phyloP scores from a whole-genome alignment of 768 basidiomycete species.

The Leucosporidium yakuticum region DNA sequence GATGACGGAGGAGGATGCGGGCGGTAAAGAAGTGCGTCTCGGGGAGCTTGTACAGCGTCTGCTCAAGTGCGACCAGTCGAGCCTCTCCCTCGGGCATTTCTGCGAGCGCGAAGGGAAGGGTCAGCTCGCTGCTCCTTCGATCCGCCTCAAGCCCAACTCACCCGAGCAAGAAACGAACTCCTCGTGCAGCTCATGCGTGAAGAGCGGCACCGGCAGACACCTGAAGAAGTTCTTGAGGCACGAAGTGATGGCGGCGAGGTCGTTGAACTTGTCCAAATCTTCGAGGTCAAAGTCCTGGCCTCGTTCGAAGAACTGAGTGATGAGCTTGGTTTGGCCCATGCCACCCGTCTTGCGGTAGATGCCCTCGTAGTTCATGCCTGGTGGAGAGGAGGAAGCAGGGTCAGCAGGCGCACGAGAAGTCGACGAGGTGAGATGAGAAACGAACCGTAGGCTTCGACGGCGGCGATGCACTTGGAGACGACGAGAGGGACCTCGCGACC shows the following conservation, averaged over 20 bases:
- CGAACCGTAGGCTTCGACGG: slow-evolving; percentile 80
- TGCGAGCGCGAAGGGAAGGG: slow-evolving; percentile 2
- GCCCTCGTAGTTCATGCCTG: slow-evolving; percentile 91
- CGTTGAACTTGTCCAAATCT: slow-evolving; percentile 86
- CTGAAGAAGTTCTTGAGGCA: slow-evolving; percentile 93
- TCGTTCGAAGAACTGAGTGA: slow-evolving; percentile 89
- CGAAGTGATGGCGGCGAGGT: slow-evolving; percentile 92
- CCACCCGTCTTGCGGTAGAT: slow-evolving; percentile 98
- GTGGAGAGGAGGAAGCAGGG: slow-evolving; percentile 5
- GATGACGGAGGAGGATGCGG: slow-evolving; percentile 72
- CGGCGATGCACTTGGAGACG: slow-evolving; percentile 91
- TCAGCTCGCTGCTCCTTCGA: not conserved
- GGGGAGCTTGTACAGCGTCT: slow-evolving; percentile 71
- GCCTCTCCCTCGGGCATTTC: slow-evolving; percentile 30
- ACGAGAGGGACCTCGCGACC: slow-evolving; percentile 62
- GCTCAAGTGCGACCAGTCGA: slow-evolving; percentile 51
- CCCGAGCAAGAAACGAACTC: slow-evolving; percentile 73
- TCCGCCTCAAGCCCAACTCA: slow-evolving; percentile 38
- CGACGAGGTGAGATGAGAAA: slow-evolving; percentile 12
- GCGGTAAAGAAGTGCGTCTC: slow-evolving; percentile 82
- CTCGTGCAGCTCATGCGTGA: slow-evolving; percentile 87
- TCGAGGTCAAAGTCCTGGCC: slow-evolving; percentile 78
- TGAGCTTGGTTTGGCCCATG: slow-evolving; percentile 79
- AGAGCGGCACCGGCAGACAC: slow-evolving; percentile 77
- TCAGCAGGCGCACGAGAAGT: slow-evolving; percentile 3